A percentile compares a stretch with the other conserved stretches of the same genome.
phyloP scores from a whole-genome alignment of 331 rosid species.

The Erythrophleum ivorense region DNA sequence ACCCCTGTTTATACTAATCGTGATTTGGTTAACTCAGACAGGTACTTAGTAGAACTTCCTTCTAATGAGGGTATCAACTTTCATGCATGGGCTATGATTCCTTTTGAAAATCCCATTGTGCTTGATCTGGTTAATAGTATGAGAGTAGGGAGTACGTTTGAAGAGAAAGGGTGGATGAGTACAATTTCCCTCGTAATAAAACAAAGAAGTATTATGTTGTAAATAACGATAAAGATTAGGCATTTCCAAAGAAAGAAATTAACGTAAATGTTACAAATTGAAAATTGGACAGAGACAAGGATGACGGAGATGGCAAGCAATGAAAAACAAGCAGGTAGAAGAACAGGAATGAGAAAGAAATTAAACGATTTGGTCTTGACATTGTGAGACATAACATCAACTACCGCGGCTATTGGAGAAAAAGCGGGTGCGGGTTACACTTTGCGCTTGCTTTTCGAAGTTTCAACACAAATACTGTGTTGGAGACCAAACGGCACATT shows the following conservation, averaged over 20 bases:
- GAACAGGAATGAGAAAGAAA: not conserved
- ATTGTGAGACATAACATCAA: slow-evolving; percentile 17
- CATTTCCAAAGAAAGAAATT: not conserved
- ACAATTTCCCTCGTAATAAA: not conserved
- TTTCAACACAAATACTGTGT: slow-evolving; percentile 16
- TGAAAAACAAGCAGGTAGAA: not conserved
- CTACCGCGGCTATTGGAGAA: slow-evolving; percentile 4
- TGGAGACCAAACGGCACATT: slow-evolving; percentile 49
- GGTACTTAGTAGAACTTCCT: no score
- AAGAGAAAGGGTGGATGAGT: no score
- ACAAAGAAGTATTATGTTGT: not conserved
- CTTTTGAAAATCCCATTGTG: no score
- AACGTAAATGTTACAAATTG: not conserved
- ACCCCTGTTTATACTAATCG: no score
- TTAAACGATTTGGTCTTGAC: slow-evolving; percentile 12
- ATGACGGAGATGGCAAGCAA: no score
- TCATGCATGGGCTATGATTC: no score
- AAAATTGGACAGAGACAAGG: not conserved
- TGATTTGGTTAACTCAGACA: no score
- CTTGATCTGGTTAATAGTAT: no score
- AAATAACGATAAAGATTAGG: not conserved
- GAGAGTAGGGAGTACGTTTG: no score
- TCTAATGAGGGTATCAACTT: no score
- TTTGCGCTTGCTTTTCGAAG: slow-evolving; percentile 33
- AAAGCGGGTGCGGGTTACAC: slow-evolving; percentile 41